phyloP scores from a whole-genome alignment of 2,329 filamentous ascomycete genomes.

The Phialophora chinensis region DNA sequence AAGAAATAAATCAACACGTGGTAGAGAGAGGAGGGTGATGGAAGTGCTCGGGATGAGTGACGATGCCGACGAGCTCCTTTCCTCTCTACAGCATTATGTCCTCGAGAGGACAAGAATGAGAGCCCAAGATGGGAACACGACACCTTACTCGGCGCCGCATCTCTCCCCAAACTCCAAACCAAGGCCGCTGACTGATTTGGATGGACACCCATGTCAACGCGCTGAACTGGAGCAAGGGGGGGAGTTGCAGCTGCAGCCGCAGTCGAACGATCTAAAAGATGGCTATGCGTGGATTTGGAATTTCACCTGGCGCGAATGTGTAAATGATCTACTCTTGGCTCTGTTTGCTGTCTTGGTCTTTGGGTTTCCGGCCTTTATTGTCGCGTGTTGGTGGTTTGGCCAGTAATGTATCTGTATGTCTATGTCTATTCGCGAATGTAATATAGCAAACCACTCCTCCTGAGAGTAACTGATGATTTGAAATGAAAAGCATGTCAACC shows the following conservation, averaged over 20 bases:
- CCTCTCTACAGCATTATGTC: background rate
- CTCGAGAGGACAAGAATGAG: background rate
- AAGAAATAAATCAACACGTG: slow-evolving; percentile 51
- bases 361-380: background rate
- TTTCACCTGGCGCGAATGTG: background rate
- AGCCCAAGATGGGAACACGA: background rate
- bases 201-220: background rate
- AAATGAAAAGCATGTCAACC: background rate
- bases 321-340: background rate
- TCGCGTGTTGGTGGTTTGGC: background rate
- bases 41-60: slow-evolving; percentile 1
- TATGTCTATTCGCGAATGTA: background rate
- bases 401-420: background rate
- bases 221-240: background rate
- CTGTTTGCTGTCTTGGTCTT: background rate
- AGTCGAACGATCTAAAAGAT: background rate
- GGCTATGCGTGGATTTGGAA: background rate
- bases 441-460: background rate
- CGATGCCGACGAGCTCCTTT: background rate
- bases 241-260: background rate
- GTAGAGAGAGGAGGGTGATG: background rate
- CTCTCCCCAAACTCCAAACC: background rate
- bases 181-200: background rate
- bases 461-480: background rate
- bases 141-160: background rate